Base-by-base conservation (phyloP, 495 filamentous ascomycete genomes). In the Gamarada debralockiae region DNA sequence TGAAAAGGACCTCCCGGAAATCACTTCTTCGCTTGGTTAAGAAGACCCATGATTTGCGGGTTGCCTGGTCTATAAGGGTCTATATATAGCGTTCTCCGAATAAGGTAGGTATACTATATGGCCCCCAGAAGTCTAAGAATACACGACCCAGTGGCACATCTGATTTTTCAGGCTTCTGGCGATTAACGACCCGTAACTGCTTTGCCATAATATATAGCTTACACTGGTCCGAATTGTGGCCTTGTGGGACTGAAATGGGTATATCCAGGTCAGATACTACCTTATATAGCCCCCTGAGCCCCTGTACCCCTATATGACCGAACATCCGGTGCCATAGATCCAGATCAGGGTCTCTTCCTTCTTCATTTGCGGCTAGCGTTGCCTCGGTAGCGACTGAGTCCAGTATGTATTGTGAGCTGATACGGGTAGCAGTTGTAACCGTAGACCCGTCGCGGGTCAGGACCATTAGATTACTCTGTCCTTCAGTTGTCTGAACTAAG, bases 21-120 rank as follows among this genome's bases (percentile, higher is more conserved):
- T 4, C 8, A 1, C 6, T 41, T 17, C 34, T 21, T 6, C 3
- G 3, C 20, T 42, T 51, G 8, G 18, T 39, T 8, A 42, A 13
- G 25, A 21, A 51, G 1, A 42, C 36, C 34, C 34, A 51, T 23
- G 48, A 22, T 39, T 51, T 51, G 3, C 34, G 36, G 37, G 34
- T 40, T 6, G 7, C 3, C 3, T 51, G 13, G 20, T 51, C 34
- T 2, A 34, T 51, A 42, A 42, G 40, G 2, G 17, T 51, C 14
- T n/a, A n/a, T n/a, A n/a, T n/a, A n/a, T n/a, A n/a, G n/a, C n/a
- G n/a, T n/a, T n/a, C n/a, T n/a, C n/a, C n/a, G n/a, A n/a, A n/a
- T n/a, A n/a, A n/a, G n/a, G n/a, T n/a, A n/a, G n/a, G n/a, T n/a
- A n/a, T n/a, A 51, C 3, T 3, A 51, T n/a, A 41, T 24, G 33